Evolutionary conservation across 179 eudicot genomes (phyloP).

Genomic region (Beta macrorhiza): DNA sequence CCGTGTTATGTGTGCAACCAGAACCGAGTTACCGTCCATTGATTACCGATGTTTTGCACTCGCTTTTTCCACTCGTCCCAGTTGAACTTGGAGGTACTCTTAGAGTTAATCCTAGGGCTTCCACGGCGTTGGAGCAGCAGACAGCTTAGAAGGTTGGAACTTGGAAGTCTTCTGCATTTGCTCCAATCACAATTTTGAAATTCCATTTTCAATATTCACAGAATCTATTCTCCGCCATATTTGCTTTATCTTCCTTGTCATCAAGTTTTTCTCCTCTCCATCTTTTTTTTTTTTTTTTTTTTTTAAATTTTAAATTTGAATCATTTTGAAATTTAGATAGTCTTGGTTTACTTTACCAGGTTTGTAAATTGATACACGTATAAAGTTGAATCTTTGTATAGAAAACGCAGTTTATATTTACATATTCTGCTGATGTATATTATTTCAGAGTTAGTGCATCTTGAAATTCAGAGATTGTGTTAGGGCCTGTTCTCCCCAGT

Average conservation of each 20-base stretch:
- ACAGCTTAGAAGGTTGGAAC: slow-evolving; percentile 9
- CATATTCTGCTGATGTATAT: not conserved
- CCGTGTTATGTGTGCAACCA: slow-evolving; percentile 83
- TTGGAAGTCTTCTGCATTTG: not conserved
- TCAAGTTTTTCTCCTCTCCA: not conserved
- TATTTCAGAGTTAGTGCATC: not conserved
- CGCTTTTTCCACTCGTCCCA: slow-evolving; percentile 77
- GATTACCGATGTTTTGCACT: slow-evolving; percentile 77
- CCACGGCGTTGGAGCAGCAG: slow-evolving; percentile 15
- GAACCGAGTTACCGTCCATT: slow-evolving; percentile 78
- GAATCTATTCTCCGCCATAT: too few relatives aligned
- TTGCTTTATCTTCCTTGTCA: not conserved
- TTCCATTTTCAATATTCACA: not conserved
- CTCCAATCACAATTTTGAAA: slow-evolving; percentile 8
- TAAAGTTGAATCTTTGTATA: slow-evolving; percentile 11
- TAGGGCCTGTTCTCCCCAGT: too few relatives aligned
- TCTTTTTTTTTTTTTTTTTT: too few relatives aligned
- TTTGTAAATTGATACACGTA: slow-evolving; percentile 19
- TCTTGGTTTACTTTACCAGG: not conserved
- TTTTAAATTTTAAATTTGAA: not conserved
- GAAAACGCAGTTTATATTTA: slow-evolving; percentile 5
- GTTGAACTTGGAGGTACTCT: slow-evolving; percentile 76
- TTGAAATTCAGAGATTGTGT: too few relatives aligned
- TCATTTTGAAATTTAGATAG: slow-evolving; percentile 1
- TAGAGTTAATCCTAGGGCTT: slow-evolving; percentile 27